Evolutionary conservation across 202 grass and related monocot species (phyloP), one percentile per base, ranked within the genome.

Genomic region (Zoysia matrella): DNA sequence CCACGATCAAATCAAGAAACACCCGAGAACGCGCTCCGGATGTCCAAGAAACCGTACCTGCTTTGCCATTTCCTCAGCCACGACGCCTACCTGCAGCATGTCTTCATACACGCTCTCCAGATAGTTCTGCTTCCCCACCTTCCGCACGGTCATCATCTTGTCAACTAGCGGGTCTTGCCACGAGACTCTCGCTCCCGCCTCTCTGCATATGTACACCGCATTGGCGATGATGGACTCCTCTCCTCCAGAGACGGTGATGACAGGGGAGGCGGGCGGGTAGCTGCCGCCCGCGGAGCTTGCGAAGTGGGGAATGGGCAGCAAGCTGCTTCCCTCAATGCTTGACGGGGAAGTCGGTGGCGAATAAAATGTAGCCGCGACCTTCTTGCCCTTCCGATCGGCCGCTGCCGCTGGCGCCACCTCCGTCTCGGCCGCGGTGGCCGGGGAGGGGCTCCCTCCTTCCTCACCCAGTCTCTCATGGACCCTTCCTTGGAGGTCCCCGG

Each of bases 321-420:
- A 30, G 22, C 22, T 30, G 22, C 22, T 30, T 30, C 22, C 22
- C 22, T 0, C 22, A 30, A 30, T 30, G 22, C 22, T 30, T 30
- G 22, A 30, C 22, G 22, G 22, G 22, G 22, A 30, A 30, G 22
- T 30, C 22, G 22, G 22, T 30, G 22, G 22, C 22, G 22, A 30
- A 13, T 39, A 2, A 11, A 64, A 68, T 69, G 52, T n/a, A 72
- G 0, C 41, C 47, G 4, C 15, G 69, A 54, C 8, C 9, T 4
- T n/a, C 80, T 87, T 72, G 52, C 58, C 79, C 67, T 80, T 88
- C 64, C 7, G 69, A 8, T 74, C 54, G 69, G 65, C 57, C 36
- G 12, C 67, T 0, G 52, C 45, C 8, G 65, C 40, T 0, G 48
- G 65, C 18, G 65, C 58, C 5, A 48, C 15, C 50, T 2, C 48